Conservation (phyloP, 2,329 filamentous ascomycete genomes). For the Sclerotinia nivalis region DNA sequence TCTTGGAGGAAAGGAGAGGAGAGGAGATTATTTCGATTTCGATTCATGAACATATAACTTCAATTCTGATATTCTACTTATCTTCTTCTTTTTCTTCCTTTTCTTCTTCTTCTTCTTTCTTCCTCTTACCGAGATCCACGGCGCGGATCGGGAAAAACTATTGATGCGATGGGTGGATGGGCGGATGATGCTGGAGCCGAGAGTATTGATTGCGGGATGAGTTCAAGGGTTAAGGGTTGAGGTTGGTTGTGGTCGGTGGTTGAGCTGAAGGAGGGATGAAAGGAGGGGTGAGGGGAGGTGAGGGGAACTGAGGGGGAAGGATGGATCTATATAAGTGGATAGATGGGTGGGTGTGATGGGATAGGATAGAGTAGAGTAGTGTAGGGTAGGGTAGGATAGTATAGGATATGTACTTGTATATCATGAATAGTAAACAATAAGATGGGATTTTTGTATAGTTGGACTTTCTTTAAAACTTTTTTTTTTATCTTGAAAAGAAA, state of each 20-base stretch:
- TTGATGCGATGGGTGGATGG: not conserved
- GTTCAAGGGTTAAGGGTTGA: not conserved
- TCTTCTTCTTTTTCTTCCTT: not conserved
- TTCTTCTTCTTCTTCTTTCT: not conserved
- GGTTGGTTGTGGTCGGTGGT: not conserved
- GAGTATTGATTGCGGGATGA: not conserved
- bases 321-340: slow-evolving; percentile 1
- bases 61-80: not conserved
- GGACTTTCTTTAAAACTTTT: no score
- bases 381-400: not conserved
- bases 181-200: no score
- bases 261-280: no score
- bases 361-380: not conserved
- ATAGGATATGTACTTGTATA: not conserved
- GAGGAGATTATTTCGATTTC: not conserved
- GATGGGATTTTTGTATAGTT: no score
- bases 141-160: not conserved
- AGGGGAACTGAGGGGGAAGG: not conserved
- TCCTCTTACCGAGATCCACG: not conserved
- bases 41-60: slow-evolving; percentile 18
- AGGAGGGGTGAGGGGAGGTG: not conserved
- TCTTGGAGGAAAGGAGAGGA: not conserved
- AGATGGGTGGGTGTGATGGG: not conserved
- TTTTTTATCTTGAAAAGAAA: not conserved
- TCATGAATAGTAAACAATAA: no score